These are phyloP conservation scores for Flaveria brownii DNA, from an alignment of 129 eudicot species.

Conservation along the genomic window DNA sequence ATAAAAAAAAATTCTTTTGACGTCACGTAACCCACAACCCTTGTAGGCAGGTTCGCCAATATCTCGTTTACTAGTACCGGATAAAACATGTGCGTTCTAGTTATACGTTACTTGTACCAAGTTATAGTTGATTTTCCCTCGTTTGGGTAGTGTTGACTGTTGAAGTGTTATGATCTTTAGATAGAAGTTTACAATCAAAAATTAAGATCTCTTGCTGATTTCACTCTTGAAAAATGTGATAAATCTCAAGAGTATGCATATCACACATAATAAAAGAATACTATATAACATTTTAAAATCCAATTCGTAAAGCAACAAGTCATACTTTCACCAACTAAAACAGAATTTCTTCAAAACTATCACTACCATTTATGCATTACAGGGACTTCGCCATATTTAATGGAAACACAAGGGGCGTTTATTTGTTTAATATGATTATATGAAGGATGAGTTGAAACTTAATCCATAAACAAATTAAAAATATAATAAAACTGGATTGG, in stretches of 20 bases:
- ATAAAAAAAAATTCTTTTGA: too few species aligned
- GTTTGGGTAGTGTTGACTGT: too few species aligned
- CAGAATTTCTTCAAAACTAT: neutral
- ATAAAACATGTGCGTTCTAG: too few species aligned
- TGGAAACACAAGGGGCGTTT: too few species aligned
- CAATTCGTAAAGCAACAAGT: neutral
- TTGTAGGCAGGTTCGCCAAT: too few species aligned
- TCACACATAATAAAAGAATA: neutral
- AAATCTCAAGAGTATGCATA: neutral
- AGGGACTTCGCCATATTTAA: neutral
- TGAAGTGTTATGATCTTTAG: too few species aligned
- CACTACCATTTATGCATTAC: neutral
- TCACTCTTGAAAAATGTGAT: neutral
- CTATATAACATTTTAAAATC: neutral
- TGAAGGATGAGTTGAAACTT: neutral
- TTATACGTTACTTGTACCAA: too few species aligned
- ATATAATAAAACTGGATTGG: conserved; percentile 12
- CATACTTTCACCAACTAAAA: neutral
- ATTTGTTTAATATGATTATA: neutral
- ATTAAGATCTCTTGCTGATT: too few species aligned
- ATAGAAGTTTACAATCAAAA: too few species aligned
- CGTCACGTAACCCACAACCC: too few species aligned
- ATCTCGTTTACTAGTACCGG: too few species aligned
- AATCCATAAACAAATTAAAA: neutral
- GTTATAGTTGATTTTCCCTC: too few species aligned